Evolutionary conservation across 768 basidiomycete genomes (phyloP), one percentile per base, ranked within the genome.

Genomic region (Mycena albidolilacea): DNA sequence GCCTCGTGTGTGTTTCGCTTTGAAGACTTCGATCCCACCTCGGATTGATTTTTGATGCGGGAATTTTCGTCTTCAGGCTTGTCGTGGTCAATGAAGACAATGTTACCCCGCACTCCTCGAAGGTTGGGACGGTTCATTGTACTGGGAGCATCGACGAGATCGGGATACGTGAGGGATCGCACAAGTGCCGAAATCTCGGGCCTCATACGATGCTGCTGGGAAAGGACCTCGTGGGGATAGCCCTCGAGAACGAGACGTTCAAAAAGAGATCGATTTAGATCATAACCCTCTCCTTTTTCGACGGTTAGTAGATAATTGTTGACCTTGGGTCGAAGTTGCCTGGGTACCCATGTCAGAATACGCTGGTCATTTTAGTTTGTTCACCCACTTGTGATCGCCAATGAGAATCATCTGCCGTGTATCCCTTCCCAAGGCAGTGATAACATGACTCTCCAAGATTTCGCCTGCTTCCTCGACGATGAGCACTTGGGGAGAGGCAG

Each of bases 401-500:
- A 93, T 93, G 6, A 93, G 82, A 74, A 93, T 88, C 64, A 93
- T 77, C 39, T 92, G 90, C 5, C 81, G 79, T 0, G 87, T 87
- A 0, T 82, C 69, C 2, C 70, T 69, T 0, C 87, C 86, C 5
- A 93, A 80, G 0, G 92, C 87, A 0, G 91, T 91, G 48, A 93
- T 72, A 46, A 92, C 81, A 75, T 93, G 92, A 69, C 89, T 90
- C 76, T 93, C 92, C 2, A 93, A 78, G 55, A 93, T 92, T 75
- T 93, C 92, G 7, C 92, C 92, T 0, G 92, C 92, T 79, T 93
- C 92, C 76, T 93, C 92, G 1, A 93, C 91, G 1, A 93, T 81
- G 5, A 93, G 78, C 1, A 93, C 85, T 10, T 85, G 83, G 0
- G 91, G 89, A 1, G 80, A 79, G 9, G 84, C 86, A 0, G 83